These are phyloP conservation scores for Epichloe baconii DNA, from an alignment of 2,329 filamentous ascomycete genomes.

Conservation along the genomic window DNA sequence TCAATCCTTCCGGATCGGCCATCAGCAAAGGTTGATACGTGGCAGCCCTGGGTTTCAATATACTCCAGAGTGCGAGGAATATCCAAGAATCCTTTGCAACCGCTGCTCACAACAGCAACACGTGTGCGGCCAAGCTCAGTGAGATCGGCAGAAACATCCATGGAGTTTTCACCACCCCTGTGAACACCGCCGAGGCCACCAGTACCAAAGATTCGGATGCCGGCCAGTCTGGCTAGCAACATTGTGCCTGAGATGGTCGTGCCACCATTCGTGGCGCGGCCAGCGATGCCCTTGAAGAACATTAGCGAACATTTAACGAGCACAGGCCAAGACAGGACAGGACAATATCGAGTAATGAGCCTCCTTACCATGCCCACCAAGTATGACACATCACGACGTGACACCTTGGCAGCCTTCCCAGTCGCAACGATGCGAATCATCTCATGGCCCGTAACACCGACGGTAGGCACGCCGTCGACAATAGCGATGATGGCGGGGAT, in stretches of 20 bases:
- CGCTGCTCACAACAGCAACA: constrained; percentile 77
- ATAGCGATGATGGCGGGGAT: constrained; percentile 88
- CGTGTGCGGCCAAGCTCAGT: constrained; percentile 85
- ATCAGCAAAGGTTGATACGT: constrained; percentile 82
- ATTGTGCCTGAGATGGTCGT: constrained; percentile 93
- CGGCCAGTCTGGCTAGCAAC: constrained; percentile 73
- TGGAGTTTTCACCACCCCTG: constrained; percentile 67
- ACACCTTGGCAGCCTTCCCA: constrained; percentile 67
- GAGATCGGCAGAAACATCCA: constrained; percentile 92
- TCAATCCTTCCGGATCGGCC: constrained; percentile 59
- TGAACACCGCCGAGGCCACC: constrained; percentile 93
- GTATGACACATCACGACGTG: constrained; percentile 74
- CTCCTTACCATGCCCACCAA: constrained; percentile 58
- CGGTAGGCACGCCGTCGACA: constrained; percentile 65
- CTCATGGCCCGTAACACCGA: constrained; percentile 64
- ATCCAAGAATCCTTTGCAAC: constrained; percentile 93
- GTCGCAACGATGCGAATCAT: constrained; percentile 57
- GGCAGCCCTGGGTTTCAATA: constrained; percentile 59
- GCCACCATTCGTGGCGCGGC: constrained; percentile 65
- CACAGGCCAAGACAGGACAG: background rate
- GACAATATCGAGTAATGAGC: constrained; percentile 2
- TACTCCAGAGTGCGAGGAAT: constrained; percentile 78
- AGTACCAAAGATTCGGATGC: constrained; percentile 87
- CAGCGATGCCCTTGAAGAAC: constrained; percentile 41
- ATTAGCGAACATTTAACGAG: background rate